Percentiles rank a stretch among this genome's conserved stretches.
These are phyloP conservation scores for Hanseniaspora sp. DNA, from an alignment of 1,139 yeast species.

Conservation along the genomic window DNA sequence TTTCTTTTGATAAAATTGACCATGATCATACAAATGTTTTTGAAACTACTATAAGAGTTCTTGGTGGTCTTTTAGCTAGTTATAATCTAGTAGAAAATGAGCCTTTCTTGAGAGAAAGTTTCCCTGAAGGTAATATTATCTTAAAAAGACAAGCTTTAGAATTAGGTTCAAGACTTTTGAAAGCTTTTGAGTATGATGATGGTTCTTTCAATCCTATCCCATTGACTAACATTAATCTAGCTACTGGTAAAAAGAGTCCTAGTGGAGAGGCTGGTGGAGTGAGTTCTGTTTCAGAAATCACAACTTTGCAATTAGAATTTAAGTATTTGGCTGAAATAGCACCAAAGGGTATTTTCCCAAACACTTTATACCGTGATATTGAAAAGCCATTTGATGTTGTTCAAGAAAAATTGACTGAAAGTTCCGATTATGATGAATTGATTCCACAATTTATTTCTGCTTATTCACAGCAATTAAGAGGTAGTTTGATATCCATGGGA, in stretches of 20 bases:
- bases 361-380: slow-evolving; percentile 63
- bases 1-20: slow-evolving; percentile 49
- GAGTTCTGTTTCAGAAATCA: slow-evolving; percentile 80
- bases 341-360: slow-evolving; percentile 40
- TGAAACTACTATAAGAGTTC: slow-evolving; percentile 88
- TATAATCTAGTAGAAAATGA: slow-evolving; percentile 26
- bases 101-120: slow-evolving; percentile 52
- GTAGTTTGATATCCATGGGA: slow-evolving; percentile 61
- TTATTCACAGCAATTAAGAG: slow-evolving; percentile 58
- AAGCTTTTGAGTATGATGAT: slow-evolving; percentile 48
- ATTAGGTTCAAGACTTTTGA: slow-evolving; percentile 48
- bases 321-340: slow-evolving; percentile 72
- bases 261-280: slow-evolving; percentile 77
- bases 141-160: slow-evolving; percentile 71
- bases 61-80: slow-evolving; percentile 83
- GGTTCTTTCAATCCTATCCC: slow-evolving; percentile 49
- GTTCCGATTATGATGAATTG: slow-evolving; percentile 45
- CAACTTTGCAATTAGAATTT: slow-evolving; percentile 80
- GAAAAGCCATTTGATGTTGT: slow-evolving; percentile 62
- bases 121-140: slow-evolving; percentile 33
- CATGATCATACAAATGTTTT: slow-evolving; percentile 63
- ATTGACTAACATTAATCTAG: slow-evolving; percentile 68
- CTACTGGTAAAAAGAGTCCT: slow-evolving; percentile 60
- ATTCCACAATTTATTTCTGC: slow-evolving; percentile 76
- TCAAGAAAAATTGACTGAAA: slow-evolving; percentile 31